Base-by-base conservation (phyloP, 106 monocot genomes). In the Apostasia shenzhenica region DNA sequence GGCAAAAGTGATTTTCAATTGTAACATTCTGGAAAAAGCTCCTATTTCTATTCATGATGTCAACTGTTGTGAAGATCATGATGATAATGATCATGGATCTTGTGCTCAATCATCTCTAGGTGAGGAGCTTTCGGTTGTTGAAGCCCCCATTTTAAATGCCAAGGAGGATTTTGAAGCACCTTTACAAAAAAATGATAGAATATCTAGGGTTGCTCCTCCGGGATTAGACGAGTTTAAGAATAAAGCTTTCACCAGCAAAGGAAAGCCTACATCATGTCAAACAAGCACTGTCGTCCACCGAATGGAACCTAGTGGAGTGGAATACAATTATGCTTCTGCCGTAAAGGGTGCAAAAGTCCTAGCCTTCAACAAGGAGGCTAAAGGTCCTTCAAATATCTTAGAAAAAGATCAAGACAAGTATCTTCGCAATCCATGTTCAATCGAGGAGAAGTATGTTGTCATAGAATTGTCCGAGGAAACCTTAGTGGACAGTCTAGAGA, bases 401-500 rank as follows among this genome's bases (percentile, higher is more conserved):
- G 94, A 82, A 12, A 90, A 94, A 77, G 90, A 94, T 72, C 79
- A 84, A 57, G 94, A 94, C 70, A 94, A 85, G 72, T 94, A 94
- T 60, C 80, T 94, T 14, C 75, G 94, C 6, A 94, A 94, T 75
- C 94, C 94, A 48, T 94, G 94, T 73, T 94, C 94, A 48, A 90
- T 72, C 12, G 94, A 90, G 65, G 89, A 87, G 57, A 94, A 94
- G 67, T 90, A 74, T 70, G 82, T 90, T 43, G 75, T 87, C 55
- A 74, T 94, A 55, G 94, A 94, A 70, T 80, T 94, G n/a, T 94
- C 94, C 60, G 94, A 90, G 70, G 94, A 94, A 69, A 94, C 94
- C 6, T 83, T 94, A 51, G 94, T 94, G 40, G 80, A 77, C 57
- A 83, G 80, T 8, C 81, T 94, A 13, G 81, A 84, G 73, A 76